These are phyloP conservation scores for Pseudozyma sp. DNA, from an alignment of 1,284 basidiomycete genomes.

Conservation along the genomic window DNA sequence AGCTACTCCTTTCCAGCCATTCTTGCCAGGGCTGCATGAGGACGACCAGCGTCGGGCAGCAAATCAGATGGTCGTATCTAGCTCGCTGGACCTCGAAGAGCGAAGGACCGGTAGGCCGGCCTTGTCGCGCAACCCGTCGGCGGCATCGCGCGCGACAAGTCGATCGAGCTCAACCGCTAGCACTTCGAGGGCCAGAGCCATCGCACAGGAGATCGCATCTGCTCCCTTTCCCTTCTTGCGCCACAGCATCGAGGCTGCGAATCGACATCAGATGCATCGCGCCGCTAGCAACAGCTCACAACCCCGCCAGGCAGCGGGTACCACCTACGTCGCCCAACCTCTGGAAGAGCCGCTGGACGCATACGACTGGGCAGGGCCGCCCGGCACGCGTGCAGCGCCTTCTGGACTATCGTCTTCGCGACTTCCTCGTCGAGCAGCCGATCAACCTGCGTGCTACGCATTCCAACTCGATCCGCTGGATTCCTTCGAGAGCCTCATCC, in stretches of 20 bases:
- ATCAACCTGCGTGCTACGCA: constrained; percentile 44
- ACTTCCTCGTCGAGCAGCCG: constrained; percentile 4
- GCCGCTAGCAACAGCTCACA: constrained; percentile 1
- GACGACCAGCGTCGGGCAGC: constrained; percentile 26
- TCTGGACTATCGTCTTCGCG: constrained; percentile 7
- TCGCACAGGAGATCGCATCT: constrained; percentile 38
- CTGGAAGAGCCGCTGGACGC: constrained; percentile 41
- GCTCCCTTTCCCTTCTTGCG: constrained; percentile 44
- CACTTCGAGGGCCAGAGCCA: constrained; percentile 37
- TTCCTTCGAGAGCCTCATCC: constrained; percentile 56
- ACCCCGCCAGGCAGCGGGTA: not conserved
- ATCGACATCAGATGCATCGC: constrained; percentile 19
- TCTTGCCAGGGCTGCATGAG: constrained; percentile 23
- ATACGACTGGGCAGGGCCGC: constrained; percentile 53
- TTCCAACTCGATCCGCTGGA: constrained; percentile 61
- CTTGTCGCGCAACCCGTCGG: constrained; percentile 25
- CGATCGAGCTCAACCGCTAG: constrained; percentile 29
- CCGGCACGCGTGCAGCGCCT: constrained; percentile 18
- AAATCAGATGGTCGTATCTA: constrained; percentile 18
- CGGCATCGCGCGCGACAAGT: constrained; percentile 16
- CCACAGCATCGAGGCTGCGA: constrained; percentile 28
- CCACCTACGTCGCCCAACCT: constrained; percentile 1
- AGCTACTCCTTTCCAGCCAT: constrained; percentile 35
- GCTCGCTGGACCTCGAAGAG: constrained; percentile 41
- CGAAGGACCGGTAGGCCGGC: constrained; percentile 5